These are phyloP conservation scores for Brassica incana DNA, from an alignment of 345 rosid species.

Conservation along the genomic window DNA sequence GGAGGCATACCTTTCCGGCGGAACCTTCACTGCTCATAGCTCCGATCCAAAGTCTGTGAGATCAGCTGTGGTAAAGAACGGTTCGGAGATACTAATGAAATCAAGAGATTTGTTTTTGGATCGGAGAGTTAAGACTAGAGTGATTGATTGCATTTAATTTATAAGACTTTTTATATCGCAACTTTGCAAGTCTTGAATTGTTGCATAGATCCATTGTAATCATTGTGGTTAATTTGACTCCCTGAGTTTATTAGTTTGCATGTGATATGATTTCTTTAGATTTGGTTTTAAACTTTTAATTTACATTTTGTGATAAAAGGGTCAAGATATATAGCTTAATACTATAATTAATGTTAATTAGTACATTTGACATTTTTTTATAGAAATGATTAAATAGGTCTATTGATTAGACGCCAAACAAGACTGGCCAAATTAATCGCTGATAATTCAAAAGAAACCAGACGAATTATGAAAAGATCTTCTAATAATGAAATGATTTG, in stretches of 20 bases:
- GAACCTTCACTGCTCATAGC: slow-evolving; percentile 18
- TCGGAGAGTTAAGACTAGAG: not conserved
- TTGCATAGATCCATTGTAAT: slow-evolving; percentile 5
- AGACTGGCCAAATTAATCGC: slow-evolving; percentile 17
- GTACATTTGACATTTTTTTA: not conserved
- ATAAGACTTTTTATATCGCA: not conserved
- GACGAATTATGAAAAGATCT: not conserved
- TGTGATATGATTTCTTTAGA: slow-evolving; percentile 19
- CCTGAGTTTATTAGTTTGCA: slow-evolving; percentile 21
- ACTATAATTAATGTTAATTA: not conserved
- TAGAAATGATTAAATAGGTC: not conserved
- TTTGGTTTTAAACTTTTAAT: not conserved
- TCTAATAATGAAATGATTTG: not conserved
- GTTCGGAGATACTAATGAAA: slow-evolving; percentile 6
- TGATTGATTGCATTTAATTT: not conserved
- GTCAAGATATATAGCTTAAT: slow-evolving; percentile 15
- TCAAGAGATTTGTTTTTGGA: slow-evolving; percentile 5
- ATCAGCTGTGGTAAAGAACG: slow-evolving; percentile 18
- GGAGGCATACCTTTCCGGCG: slow-evolving; percentile 34
- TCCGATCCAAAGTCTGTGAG: not conserved
- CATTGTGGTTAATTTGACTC: slow-evolving; percentile 14
- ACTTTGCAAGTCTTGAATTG: not conserved
- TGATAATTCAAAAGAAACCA: not conserved
- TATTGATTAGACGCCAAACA: slow-evolving; percentile 17
- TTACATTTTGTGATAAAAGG: slow-evolving; percentile 1